phyloP scores from a whole-genome alignment of 179 eudicot genomes.

The Beta lomatogona region DNA sequence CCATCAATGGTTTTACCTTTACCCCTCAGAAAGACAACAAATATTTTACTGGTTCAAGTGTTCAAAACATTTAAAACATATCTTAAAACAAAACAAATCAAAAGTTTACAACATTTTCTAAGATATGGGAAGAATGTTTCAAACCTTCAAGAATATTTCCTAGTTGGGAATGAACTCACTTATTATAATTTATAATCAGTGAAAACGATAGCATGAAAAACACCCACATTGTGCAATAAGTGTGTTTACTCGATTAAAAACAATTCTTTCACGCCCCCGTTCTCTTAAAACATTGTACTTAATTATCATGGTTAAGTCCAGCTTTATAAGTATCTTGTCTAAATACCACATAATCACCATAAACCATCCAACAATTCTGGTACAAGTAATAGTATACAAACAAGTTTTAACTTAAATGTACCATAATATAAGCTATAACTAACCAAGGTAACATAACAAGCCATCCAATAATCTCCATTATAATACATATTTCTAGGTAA shows the following conservation, averaged over 20 bases:
- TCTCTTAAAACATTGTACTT: not conserved
- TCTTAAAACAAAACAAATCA: no score
- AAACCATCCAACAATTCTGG: not conserved
- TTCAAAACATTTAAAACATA: not conserved
- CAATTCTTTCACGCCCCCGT: not conserved
- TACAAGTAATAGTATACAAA: not conserved
- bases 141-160: constrained; percentile 1
- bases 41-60: not conserved
- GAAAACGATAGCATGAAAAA: not conserved
- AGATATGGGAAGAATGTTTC: not conserved
- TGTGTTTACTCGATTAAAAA: not conserved
- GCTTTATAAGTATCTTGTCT: not conserved
- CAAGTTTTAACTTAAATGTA: not conserved
- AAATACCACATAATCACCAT: not conserved
- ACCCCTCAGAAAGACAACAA: not conserved
- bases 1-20: not conserved
- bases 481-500: not conserved
- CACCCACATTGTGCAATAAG: not conserved
- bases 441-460: not conserved
- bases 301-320: not conserved
- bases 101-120: not conserved
- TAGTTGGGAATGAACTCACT: not conserved
- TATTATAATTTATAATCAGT: not conserved
- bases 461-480: constrained; percentile 4
- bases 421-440: not conserved